Evolutionary conservation across 768 basidiomycete genomes (phyloP).

Genomic region (Agrocybe praecox): DNA sequence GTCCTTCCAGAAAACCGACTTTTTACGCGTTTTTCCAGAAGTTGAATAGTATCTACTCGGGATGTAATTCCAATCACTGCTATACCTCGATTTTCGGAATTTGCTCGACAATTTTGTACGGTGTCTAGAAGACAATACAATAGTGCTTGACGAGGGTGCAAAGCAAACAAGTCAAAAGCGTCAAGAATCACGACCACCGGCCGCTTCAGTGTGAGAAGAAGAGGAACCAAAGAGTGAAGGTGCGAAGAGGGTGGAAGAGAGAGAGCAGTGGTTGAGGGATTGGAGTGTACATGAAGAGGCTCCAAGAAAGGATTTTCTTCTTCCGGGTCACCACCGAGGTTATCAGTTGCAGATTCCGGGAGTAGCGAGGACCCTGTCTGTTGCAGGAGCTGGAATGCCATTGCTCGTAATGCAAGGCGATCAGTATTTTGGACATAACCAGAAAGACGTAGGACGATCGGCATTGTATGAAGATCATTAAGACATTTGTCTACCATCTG

Average conservation of each 20-base stretch:
- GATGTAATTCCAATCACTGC: slow-evolving; percentile 87
- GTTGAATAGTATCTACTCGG: slow-evolving; percentile 84
- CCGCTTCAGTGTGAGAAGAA: slow-evolving; percentile 78
- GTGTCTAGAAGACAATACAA: slow-evolving; percentile 96
- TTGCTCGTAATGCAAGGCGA: slow-evolving; percentile 88
- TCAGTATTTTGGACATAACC: slow-evolving; percentile 88
- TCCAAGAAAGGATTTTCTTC: slow-evolving; percentile 56
- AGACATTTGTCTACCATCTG: slow-evolving; percentile 69
- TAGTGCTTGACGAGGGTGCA: slow-evolving; percentile 89
- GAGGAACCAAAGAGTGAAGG: slow-evolving; percentile 71
- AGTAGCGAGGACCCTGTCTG: slow-evolving; percentile 72
- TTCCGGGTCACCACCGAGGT: slow-evolving; percentile 31
- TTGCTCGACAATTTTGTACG: slow-evolving; percentile 79
- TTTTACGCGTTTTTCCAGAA: slow-evolving; percentile 96
- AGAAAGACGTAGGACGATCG: slow-evolving; percentile 80
- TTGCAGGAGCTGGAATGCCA: slow-evolving; percentile 79
- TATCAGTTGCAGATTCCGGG: slow-evolving; percentile 37
- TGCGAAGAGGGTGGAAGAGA: slow-evolving; percentile 68
- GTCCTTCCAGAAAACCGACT: slow-evolving; percentile 95
- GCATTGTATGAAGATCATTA: slow-evolving; percentile 42
- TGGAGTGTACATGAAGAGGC: slow-evolving; percentile 10
- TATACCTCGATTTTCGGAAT: slow-evolving; percentile 62
- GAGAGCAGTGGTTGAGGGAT: slow-evolving; percentile 21
- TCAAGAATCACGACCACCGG: slow-evolving; percentile 86
- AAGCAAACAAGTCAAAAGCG: slow-evolving; percentile 91